Evolutionary conservation across 306 rosid genomes (phyloP).

Genomic region (Dalbergia cochinchinensis): DNA sequence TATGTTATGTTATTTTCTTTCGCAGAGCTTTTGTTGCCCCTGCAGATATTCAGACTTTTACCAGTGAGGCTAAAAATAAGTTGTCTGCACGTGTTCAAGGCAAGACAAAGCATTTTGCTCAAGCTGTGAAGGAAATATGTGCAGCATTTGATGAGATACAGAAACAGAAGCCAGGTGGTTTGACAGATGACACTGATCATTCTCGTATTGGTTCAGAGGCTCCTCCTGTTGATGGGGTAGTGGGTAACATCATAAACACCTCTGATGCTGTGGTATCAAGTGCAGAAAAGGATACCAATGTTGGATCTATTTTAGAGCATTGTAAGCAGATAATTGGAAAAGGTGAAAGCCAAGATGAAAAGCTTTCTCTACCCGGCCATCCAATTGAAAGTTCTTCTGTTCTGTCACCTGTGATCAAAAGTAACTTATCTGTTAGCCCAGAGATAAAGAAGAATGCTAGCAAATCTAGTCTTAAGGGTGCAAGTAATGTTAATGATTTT

Average conservation of each 20-base stretch:
- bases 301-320: slow-evolving; percentile 64
- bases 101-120: slow-evolving; percentile 78
- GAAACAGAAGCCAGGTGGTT: slow-evolving; percentile 66
- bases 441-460: slow-evolving; percentile 55
- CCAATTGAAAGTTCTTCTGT: slow-evolving; percentile 60
- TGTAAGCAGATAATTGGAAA: slow-evolving; percentile 66
- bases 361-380: slow-evolving; percentile 50
- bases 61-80: slow-evolving; percentile 73
- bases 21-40: slow-evolving; percentile 98
- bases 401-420: slow-evolving; percentile 57
- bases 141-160: slow-evolving; percentile 81
- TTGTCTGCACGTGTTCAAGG: slow-evolving; percentile 76
- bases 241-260: slow-evolving; percentile 61
- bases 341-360: slow-evolving; percentile 56
- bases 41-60: slow-evolving; percentile 85
- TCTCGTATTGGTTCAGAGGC: slow-evolving; percentile 70
- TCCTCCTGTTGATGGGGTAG: slow-evolving; percentile 64
- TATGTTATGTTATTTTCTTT: slow-evolving; percentile 45
- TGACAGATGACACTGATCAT: slow-evolving; percentile 68
- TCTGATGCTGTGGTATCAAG: slow-evolving; percentile 50
- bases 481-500: slow-evolving; percentile 47
- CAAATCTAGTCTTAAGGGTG: slow-evolving; percentile 51
- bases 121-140: slow-evolving; percentile 94
- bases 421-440: slow-evolving; percentile 47
- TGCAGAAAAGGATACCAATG: slow-evolving; percentile 55